phyloP scores from a whole-genome alignment of 2,329 filamentous ascomycete species.

The Penicillium sp. region DNA sequence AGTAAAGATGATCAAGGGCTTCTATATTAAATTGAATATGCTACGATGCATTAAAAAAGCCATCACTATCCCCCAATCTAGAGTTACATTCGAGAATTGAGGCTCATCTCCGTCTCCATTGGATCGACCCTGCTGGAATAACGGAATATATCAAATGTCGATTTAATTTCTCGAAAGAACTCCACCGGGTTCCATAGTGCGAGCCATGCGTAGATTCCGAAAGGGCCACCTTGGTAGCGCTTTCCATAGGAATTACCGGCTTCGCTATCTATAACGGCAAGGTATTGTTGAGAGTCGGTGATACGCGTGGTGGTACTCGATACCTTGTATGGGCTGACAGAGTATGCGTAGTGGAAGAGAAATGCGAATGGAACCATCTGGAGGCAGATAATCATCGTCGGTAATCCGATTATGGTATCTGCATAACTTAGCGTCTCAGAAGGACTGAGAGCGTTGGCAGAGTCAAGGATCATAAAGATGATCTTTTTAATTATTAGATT shows the following conservation, averaged over 20 bases:
- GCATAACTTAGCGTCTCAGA: slow-evolving; percentile 32
- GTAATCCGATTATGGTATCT: slow-evolving; percentile 36
- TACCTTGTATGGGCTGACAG: slow-evolving; percentile 25
- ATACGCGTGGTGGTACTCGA: background rate
- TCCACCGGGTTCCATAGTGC: slow-evolving; percentile 14
- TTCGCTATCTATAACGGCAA: slow-evolving; percentile 8
- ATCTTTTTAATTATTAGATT: slow-evolving; percentile 23
- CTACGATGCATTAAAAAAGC: no score
- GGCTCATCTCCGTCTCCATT: background rate
- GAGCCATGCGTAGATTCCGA: slow-evolving; percentile 16
- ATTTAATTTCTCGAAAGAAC: slow-evolving; percentile 9
- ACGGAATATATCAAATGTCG: slow-evolving; percentile 10
- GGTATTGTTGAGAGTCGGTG: slow-evolving; percentile 4
- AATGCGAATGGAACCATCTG: slow-evolving; percentile 38
- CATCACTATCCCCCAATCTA: no score
- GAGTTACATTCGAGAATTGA: background rate
- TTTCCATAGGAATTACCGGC: background rate
- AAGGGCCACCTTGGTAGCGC: slow-evolving; percentile 17
- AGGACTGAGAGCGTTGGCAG: slow-evolving; percentile 25
- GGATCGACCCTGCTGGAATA: background rate
- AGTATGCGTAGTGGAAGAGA: slow-evolving; percentile 37
- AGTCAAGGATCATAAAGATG: slow-evolving; percentile 34
- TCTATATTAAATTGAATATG: no score
- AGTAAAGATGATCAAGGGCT: no score
- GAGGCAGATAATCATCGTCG: slow-evolving; percentile 35